These are phyloP conservation scores for Hypoxylon fragiforme DNA, from an alignment of 495 filamentous ascomycete genomes.

Conservation along the genomic window DNA sequence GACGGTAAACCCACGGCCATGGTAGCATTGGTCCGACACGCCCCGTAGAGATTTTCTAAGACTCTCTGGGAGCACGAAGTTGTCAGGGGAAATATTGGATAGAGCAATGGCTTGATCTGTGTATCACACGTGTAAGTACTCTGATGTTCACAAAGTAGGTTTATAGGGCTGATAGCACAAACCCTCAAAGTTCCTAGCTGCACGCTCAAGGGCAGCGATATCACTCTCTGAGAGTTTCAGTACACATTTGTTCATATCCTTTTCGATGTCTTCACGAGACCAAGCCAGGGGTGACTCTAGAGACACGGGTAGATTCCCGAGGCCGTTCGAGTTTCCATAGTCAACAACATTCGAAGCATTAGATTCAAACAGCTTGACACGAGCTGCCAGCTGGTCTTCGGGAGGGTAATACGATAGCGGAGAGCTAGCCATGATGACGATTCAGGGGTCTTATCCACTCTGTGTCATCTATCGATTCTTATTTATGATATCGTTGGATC, in stretches of 20 bases:
- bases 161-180: neutral
- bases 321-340: neutral
- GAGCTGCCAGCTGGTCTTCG: constrained; percentile 4
- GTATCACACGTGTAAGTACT: neutral
- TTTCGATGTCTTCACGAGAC: constrained; percentile 2
- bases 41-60: neutral
- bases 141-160: neutral
- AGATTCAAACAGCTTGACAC: constrained; percentile 1
- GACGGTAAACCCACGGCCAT: constrained; percentile 5
- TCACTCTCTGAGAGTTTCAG: neutral
- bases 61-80: neutral
- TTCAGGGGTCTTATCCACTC: neutral
- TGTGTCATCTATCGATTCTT: neutral
- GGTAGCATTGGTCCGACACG: constrained; percentile 2
- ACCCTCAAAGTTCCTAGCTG: constrained; percentile 2
- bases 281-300: constrained; percentile 4
- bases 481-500: neutral
- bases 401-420: constrained; percentile 3
- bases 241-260: constrained; percentile 1
- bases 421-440: neutral
- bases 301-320: neutral
- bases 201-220: neutral
- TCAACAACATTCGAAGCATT: neutral
- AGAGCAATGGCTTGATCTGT: neutral
- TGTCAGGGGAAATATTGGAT: neutral